Conservation (phyloP, 164 flowering plant genomes). For the Vitis amurensis region DNA sequence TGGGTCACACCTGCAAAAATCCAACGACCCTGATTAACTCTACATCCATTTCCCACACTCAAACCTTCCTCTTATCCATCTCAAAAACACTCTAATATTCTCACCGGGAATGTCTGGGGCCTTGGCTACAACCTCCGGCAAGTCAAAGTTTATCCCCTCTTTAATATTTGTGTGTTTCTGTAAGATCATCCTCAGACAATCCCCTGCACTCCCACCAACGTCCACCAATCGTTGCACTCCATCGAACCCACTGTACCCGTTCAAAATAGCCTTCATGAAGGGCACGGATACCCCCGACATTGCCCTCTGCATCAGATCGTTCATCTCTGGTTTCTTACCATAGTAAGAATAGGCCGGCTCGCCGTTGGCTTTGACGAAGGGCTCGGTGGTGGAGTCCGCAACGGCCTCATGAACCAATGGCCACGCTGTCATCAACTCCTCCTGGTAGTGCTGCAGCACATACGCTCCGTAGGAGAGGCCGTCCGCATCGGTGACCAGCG, state of each 20-base stretch:
- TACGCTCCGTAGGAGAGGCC: constrained; percentile 66
- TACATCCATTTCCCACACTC: too few species aligned
- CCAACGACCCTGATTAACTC: background rate
- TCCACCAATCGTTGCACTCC: constrained; percentile 58
- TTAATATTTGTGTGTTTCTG: constrained; percentile 26
- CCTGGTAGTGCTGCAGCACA: constrained; percentile 82
- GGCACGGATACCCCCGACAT: constrained; percentile 83
- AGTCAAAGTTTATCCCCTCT: constrained; percentile 74
- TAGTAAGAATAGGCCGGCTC: constrained; percentile 59
- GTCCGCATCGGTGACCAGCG: constrained; percentile 53
- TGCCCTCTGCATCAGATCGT: constrained; percentile 68
- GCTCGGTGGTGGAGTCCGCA: constrained; percentile 45
- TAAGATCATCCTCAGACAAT: constrained; percentile 68
- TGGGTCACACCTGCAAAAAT: constrained; percentile 53
- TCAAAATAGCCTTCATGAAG: constrained; percentile 64
- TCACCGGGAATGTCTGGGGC: constrained; percentile 63
- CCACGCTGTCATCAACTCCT: constrained; percentile 64
- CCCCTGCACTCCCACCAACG: constrained; percentile 84
- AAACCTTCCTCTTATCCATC: too few species aligned
- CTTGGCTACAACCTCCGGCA: constrained; percentile 72
- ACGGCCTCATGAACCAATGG: constrained; percentile 60
- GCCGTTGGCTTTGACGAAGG: constrained; percentile 67
- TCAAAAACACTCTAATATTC: background rate
- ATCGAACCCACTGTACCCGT: constrained; percentile 58
- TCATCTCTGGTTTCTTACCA: constrained; percentile 64